These are phyloP conservation scores for Starmera quercuum DNA, from an alignment of 805 yeast genomes.

Conservation along the genomic window DNA sequence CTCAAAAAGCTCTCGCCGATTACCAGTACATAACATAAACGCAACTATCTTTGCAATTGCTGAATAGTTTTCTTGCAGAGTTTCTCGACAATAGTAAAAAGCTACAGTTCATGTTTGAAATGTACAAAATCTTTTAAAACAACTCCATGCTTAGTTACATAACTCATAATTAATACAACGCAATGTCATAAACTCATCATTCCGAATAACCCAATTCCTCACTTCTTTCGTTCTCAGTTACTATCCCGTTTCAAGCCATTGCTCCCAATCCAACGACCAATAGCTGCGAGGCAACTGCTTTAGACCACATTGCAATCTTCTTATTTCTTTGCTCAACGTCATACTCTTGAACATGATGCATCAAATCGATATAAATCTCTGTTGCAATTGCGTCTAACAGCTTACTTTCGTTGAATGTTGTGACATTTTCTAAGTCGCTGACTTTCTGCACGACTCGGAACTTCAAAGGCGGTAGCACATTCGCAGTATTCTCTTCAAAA, in stretches of 20 bases:
- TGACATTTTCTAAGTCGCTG: conserved; percentile 33
- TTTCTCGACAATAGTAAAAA: no score
- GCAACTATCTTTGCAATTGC: no score
- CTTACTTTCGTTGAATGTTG: conserved; percentile 32
- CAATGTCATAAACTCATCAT: background rate
- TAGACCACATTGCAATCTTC: conserved; percentile 50
- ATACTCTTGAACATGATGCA: conserved; percentile 46
- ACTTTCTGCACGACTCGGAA: conserved; percentile 40
- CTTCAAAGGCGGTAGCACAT: conserved; percentile 22
- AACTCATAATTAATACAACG: no score
- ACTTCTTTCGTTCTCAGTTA: background rate
- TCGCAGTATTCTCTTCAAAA: conserved; percentile 17
- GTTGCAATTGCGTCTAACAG: conserved; percentile 44
- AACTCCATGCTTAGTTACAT: no score
- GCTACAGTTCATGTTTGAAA: no score
- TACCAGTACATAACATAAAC: no score
- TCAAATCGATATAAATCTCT: conserved; percentile 50
- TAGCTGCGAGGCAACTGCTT: conserved; percentile 50
- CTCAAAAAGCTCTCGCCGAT: no score
- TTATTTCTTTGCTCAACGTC: conserved; percentile 35
- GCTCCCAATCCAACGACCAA: conserved; percentile 53
- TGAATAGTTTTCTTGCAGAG: no score
- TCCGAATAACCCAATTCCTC: background rate
- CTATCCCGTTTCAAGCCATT: conserved; percentile 30
- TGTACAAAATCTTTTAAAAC: no score